A percentile compares a stretch with the other conserved stretches of the same genome.
These are phyloP conservation scores for Paramecium primaurelia DNA, from an alignment of 73 alveolate genomes.

Conservation along the genomic window DNA sequence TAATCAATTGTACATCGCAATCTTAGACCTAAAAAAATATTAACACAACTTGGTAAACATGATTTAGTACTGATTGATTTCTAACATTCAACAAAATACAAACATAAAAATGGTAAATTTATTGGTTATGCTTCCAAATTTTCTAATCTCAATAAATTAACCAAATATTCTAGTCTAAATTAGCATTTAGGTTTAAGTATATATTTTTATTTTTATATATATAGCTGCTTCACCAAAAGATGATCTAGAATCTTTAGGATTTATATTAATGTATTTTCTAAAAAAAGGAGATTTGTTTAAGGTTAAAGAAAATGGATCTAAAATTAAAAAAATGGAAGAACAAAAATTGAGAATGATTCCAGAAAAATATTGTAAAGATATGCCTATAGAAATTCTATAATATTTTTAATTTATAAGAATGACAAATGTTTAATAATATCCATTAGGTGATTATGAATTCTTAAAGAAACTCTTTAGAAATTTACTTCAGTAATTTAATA, in stretches of 20 bases:
- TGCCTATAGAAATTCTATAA: conserved; percentile 47
- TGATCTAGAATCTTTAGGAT: conserved; percentile 58
- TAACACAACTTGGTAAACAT: conserved; percentile 1
- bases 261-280: conserved; percentile 36
- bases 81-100: conserved; percentile 35
- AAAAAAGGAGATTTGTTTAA: conserved; percentile 52
- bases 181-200: conserved; percentile 58
- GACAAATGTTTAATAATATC: conserved; percentile 33
- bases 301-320: not conserved
- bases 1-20: conserved; percentile 62
- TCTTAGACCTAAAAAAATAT: conserved; percentile 55
- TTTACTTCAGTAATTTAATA: conserved; percentile 20
- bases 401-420: conserved; percentile 41
- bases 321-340: conserved; percentile 53
- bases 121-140: not conserved
- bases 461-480: conserved; percentile 42
- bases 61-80: conserved; percentile 49
- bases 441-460: conserved; percentile 48
- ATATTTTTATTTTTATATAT: not conserved
- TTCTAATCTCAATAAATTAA: not conserved
- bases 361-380: conserved; percentile 45
- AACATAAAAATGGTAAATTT: conserved; percentile 56
- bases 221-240: conserved; percentile 58
- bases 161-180: conserved; percentile 47
- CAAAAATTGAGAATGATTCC: conserved; percentile 53